These are phyloP conservation scores for Penicillium sp. DNA, from an alignment of 2,329 filamentous ascomycete species.

Conservation along the genomic window DNA sequence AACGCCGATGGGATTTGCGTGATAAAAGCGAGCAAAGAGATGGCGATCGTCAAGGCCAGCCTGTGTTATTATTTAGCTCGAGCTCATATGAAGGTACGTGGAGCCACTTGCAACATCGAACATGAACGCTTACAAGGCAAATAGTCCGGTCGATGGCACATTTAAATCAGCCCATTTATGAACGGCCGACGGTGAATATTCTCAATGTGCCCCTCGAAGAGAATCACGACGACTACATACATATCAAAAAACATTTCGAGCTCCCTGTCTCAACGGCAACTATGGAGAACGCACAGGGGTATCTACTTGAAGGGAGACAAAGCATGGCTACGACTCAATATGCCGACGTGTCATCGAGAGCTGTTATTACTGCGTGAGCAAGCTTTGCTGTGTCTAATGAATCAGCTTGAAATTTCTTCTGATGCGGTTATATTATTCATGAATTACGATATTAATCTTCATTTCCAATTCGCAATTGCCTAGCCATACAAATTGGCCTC, in stretches of 20 bases:
- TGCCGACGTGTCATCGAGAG: not conserved
- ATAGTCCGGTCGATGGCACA: not conserved
- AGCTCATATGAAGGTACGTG: slow-evolving; percentile 9
- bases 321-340: not conserved
- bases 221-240: slow-evolving; percentile 4
- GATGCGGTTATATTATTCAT: not conserved
- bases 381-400: not conserved
- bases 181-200: slow-evolving; percentile 24
- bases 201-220: slow-evolving; percentile 16
- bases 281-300: not conserved
- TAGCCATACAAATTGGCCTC: not conserved
- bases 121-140: not conserved
- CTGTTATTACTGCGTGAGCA: not conserved
- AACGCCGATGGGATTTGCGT: slow-evolving; percentile 24
- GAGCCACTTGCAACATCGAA: not conserved
- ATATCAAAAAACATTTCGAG: slow-evolving; percentile 24
- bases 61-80: slow-evolving; percentile 7
- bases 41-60: slow-evolving; percentile 13
- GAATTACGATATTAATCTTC: not conserved
- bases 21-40: slow-evolving; percentile 7
- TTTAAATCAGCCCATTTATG: slow-evolving; percentile 2
- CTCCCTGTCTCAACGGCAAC: slow-evolving; percentile 14
- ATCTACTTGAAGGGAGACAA: not conserved
- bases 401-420: not conserved
- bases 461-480: not conserved